A percentile compares a stretch with the other conserved stretches of the same genome.
Evolutionary conservation across 306 rosid genomes (phyloP).

Genomic region (Vachellia collinsii): DNA sequence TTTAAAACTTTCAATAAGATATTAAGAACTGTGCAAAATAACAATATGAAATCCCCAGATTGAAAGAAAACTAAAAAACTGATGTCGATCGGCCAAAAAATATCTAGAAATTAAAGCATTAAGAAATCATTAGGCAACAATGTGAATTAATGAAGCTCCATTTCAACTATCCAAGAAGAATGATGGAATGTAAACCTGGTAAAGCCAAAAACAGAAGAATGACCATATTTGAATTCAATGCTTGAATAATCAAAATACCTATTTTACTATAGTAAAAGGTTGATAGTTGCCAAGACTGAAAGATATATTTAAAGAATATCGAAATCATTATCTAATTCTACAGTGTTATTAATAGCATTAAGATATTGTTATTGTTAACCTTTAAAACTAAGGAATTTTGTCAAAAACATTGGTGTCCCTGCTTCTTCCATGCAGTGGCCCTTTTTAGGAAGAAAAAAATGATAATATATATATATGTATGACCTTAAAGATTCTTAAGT

Average conservation of each 20-base stretch:
- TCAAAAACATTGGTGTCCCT: conserved; percentile 13
- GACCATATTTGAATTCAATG: conserved; percentile 6
- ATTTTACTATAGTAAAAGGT: conserved; percentile 13
- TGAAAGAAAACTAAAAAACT: conserved; percentile 8
- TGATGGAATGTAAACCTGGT: neutral
- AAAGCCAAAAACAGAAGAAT: conserved; percentile 2
- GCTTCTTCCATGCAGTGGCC: conserved; percentile 14
- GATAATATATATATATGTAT: neutral
- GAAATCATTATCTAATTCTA: conserved; percentile 3
- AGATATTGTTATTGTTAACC: conserved; percentile 18
- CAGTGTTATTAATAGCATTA: neutral
- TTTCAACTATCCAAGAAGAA: neutral
- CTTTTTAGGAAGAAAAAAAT: neutral
- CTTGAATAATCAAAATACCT: conserved; percentile 8
- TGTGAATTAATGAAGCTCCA: neutral
- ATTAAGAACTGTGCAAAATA: neutral
- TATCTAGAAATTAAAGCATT: conserved; percentile 14
- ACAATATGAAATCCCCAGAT: conserved; percentile 3
- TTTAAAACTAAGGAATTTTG: conserved; percentile 16
- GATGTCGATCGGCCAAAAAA: conserved; percentile 18
- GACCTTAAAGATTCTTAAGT: conserved; percentile 1
- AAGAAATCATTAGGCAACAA: neutral
- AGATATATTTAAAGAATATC: conserved; percentile 2
- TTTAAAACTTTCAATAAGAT: neutral
- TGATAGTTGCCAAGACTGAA: conserved; percentile 23